Conservation (phyloP, 805 yeast species). For the Saturnispora silvae region DNA sequence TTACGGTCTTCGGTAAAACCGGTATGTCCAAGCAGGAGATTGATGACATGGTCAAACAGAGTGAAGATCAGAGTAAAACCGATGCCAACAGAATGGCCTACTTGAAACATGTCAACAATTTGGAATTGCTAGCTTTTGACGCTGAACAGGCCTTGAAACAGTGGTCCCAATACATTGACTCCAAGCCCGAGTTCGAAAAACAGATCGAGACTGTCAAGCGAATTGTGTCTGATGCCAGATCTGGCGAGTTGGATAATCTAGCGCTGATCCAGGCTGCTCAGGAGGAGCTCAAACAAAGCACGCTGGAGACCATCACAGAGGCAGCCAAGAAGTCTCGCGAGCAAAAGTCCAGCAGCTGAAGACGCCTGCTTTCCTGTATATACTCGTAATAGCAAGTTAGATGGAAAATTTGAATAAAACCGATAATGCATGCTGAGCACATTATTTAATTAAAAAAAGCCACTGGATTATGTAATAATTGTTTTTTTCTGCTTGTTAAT, state of each 20-base stretch:
- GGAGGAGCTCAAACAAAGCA: conserved; percentile 25
- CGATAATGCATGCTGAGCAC: conserved; percentile 1
- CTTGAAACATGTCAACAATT: conserved; percentile 70
- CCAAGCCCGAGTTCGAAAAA: conserved; percentile 13
- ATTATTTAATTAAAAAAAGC: too few species aligned
- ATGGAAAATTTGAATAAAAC: too few species aligned
- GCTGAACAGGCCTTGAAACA: conserved; percentile 25
- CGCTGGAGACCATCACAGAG: conserved; percentile 18
- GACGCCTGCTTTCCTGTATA: not conserved
- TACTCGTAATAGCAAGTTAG: not conserved
- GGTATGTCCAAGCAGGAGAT: conserved; percentile 86
- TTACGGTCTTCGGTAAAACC: conserved; percentile 92
- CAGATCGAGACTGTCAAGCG: conserved; percentile 19
- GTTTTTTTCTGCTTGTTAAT: too few species aligned
- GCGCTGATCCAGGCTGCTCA: conserved; percentile 26
- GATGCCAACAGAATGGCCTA: conserved; percentile 38
- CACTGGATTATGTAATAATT: too few species aligned
- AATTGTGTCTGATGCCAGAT: conserved; percentile 24
- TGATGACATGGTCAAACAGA: conserved; percentile 83
- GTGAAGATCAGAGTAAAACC: conserved; percentile 79
- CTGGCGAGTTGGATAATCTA: conserved; percentile 21
- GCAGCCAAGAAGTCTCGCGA: conserved; percentile 17
- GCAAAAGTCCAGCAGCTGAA: not conserved
- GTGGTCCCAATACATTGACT: conserved; percentile 15
- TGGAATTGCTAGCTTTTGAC: conserved; percentile 28